Conservation (phyloP, 208 protist species). For the Acanthamoeba castellanii region DNA sequence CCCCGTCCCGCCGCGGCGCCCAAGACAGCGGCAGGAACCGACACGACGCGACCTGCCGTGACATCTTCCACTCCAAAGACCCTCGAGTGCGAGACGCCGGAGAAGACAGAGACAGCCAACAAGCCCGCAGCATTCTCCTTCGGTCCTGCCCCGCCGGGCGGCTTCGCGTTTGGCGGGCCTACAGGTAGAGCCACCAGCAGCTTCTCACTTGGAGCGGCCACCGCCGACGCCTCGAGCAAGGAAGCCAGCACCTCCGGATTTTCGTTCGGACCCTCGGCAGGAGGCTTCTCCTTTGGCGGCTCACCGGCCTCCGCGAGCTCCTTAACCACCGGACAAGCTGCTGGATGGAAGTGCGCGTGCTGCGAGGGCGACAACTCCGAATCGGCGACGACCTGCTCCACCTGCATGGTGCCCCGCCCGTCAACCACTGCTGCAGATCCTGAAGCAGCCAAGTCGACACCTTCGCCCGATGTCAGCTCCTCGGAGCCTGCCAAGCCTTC, state of each 20-base stretch:
- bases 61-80: background rate
- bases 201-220: background rate
- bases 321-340: too few species aligned
- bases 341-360: slow-evolving; percentile 27
- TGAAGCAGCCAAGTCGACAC: background rate
- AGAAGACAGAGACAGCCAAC: background rate
- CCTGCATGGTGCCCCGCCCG: background rate
- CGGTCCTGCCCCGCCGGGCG: background rate
- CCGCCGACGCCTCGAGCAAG: background rate
- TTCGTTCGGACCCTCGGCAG: background rate
- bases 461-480: too few species aligned
- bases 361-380: background rate
- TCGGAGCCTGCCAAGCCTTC: background rate
- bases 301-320: background rate
- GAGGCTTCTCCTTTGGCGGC: background rate
- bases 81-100: background rate
- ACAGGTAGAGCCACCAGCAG: background rate
- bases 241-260: background rate
- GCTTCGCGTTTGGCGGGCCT: background rate
- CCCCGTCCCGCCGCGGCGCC: background rate
- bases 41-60: background rate
- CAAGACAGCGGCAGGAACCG: background rate
- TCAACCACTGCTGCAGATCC: background rate
- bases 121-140: background rate
- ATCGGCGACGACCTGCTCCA: background rate